phyloP scores from a whole-genome alignment of 2,329 filamentous ascomycete genomes.

The Periconia sp. region DNA sequence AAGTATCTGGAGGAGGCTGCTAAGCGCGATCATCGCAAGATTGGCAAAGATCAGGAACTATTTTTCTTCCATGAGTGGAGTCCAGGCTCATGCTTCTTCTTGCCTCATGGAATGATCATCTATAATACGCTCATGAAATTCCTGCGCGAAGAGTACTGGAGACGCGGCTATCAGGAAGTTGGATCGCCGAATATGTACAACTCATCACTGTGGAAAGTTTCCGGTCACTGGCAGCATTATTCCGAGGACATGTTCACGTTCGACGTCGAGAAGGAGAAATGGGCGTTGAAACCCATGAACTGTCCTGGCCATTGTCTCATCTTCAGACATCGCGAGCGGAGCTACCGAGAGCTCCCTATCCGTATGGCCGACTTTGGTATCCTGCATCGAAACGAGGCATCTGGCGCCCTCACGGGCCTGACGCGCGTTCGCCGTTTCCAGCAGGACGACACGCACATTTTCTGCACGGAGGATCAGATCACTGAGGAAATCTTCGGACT shows the following conservation, averaged over 20 bases:
- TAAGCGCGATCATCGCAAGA: conserved; percentile 92
- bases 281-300: conserved; percentile 96
- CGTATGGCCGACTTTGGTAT: conserved; percentile 96
- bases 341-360: conserved; percentile 88
- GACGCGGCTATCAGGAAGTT: conserved; percentile 92
- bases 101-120: conserved; percentile 90
- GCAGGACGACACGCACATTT: conserved; percentile 96
- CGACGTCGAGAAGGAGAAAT: conserved; percentile 79
- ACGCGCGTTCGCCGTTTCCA: conserved; percentile 93
- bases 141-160: conserved; percentile 87
- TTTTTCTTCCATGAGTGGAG: conserved; percentile 96
- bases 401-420: conserved; percentile 86
- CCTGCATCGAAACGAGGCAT: conserved; percentile 93
- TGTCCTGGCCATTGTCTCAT: conserved; percentile 93
- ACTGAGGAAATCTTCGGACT: conserved; percentile 77
- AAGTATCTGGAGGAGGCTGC: conserved; percentile 97
- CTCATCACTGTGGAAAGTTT: conserved; percentile 88
- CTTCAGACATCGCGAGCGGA: conserved; percentile 81
- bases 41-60: conserved; percentile 93
- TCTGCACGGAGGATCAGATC: conserved; percentile 85
- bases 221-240: conserved; percentile 91
- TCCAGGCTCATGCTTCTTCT: conserved; percentile 91
- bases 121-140: conserved; percentile 87
- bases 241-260: conserved; percentile 97
- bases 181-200: conserved; percentile 98